Evolutionary conservation across 352 stramenopile species (phyloP).

Genomic region (Phytophthora melonis): DNA sequence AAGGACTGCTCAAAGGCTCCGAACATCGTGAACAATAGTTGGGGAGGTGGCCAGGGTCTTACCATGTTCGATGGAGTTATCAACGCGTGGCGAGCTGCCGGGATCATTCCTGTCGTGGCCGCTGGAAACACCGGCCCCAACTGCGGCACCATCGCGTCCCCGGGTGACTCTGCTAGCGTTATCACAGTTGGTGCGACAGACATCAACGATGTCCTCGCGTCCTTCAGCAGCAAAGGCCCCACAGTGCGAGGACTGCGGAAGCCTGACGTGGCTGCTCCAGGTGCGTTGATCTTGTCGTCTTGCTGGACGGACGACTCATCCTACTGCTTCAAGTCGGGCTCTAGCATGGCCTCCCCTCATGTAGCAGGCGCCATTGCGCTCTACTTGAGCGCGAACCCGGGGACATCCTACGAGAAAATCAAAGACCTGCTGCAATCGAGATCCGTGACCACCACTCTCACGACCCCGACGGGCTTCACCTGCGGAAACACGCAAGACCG

Average conservation of each 20-base stretch:
- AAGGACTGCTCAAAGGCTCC: conserved; percentile 66
- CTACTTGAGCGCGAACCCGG: conserved; percentile 53
- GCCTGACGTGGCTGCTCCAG: conserved; percentile 63
- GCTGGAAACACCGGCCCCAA: conserved; percentile 62
- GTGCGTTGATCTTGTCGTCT: conserved; percentile 53
- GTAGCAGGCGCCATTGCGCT: conserved; percentile 66
- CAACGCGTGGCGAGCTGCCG: conserved; percentile 49
- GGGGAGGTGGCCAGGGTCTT: conserved; percentile 60
- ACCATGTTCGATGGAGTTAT: conserved; percentile 57
- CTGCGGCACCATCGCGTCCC: conserved; percentile 60
- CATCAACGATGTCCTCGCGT: conserved; percentile 48
- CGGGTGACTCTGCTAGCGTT: conserved; percentile 62
- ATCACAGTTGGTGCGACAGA: conserved; percentile 74
- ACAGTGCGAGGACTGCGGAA: conserved; percentile 55
- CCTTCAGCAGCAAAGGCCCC: conserved; percentile 66
- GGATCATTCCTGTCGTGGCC: conserved; percentile 70
- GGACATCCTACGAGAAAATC: conserved; percentile 51
- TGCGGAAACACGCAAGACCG: conserved; percentile 51
- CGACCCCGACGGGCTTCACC: conserved; percentile 40
- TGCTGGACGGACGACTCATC: conserved; percentile 55
- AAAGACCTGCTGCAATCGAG: conserved; percentile 45
- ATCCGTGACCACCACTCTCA: conserved; percentile 39
- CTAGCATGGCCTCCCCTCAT: conserved; percentile 74
- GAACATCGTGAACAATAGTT: conserved; percentile 77
- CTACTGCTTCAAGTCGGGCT: conserved; percentile 71